A percentile compares a stretch with the other conserved stretches of the same genome.
Evolutionary conservation across 73 alveolate species (phyloP).

Genomic region (Effrenium voratum): DNA sequence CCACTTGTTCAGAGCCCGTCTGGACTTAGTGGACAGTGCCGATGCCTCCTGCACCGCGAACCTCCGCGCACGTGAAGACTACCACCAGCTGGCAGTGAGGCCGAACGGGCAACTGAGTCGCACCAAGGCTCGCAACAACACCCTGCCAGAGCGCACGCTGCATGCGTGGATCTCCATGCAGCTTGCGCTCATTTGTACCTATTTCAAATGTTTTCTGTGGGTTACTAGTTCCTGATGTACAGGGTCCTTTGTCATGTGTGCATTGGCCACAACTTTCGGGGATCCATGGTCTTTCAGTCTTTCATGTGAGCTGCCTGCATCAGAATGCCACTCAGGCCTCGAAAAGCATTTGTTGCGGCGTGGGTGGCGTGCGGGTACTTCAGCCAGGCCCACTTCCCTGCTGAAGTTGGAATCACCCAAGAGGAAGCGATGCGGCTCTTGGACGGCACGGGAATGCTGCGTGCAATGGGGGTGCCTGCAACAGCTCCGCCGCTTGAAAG

Average conservation of each 20-base stretch:
- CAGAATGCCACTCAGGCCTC: too few relatives aligned
- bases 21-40: neutral
- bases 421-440: neutral
- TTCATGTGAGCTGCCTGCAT: too few relatives aligned
- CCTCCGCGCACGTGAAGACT: neutral
- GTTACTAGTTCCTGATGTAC: too few relatives aligned
- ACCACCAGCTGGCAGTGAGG: neutral
- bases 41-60: neutral
- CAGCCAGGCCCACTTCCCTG: neutral
- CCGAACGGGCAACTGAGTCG: neutral
- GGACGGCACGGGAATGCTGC: neutral
- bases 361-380: constrained; percentile 7
- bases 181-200: too few relatives aligned
- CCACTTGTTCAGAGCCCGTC: neutral
- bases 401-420: neutral
- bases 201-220: too few relatives aligned
- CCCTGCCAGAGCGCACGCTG: neutral
- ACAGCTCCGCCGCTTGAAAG: too few relatives aligned
- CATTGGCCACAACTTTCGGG: too few relatives aligned
- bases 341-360: neutral
- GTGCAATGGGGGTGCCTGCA: neutral
- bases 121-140: neutral
- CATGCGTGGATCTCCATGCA: neutral
- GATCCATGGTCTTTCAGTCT: too few relatives aligned
- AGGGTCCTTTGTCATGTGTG: too few relatives aligned